Evolutionary conservation across 176 grass and related monocot species (phyloP).

Genomic region (Aegilops bicornis): DNA sequence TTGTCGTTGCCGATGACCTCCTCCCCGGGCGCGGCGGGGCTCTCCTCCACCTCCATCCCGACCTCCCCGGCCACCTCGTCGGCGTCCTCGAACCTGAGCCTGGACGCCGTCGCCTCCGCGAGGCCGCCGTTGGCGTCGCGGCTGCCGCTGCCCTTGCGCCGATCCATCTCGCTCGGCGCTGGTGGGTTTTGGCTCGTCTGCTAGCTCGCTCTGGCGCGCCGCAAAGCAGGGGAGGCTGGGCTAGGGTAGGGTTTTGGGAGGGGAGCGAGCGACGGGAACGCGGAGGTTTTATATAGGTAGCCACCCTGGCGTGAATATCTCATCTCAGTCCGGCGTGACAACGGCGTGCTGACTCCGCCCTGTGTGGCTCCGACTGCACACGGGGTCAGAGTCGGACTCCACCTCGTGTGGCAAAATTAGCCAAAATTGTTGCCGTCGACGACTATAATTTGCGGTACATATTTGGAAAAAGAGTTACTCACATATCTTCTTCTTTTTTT

Average conservation of each 20-base stretch:
- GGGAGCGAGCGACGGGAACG: neutral
- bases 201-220: slow-evolving; percentile 28
- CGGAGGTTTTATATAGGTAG: slow-evolving; percentile 39
- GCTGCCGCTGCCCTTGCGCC: slow-evolving; percentile 18
- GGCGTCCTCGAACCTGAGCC: slow-evolving; percentile 38
- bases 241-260: slow-evolving; percentile 49
- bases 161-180: slow-evolving; percentile 28
- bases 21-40: slow-evolving; percentile 5
- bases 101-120: slow-evolving; percentile 50
- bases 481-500: too few relatives aligned
- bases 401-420: neutral
- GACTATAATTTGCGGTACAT: neutral
- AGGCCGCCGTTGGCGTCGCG: slow-evolving; percentile 47
- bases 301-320: slow-evolving; percentile 11
- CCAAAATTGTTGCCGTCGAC: neutral
- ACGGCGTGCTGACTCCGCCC: neutral
- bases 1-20: slow-evolving; percentile 70
- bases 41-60: slow-evolving; percentile 45
- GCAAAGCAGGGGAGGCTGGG: slow-evolving; percentile 40
- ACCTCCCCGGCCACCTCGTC: slow-evolving; percentile 23
- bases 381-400: neutral
- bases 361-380: neutral
- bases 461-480: neutral
- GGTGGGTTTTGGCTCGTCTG: neutral
- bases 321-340: neutral